Evolutionary conservation across 495 filamentous ascomycete species (phyloP).

Genomic region (Astrothelium subdiscretum): DNA sequence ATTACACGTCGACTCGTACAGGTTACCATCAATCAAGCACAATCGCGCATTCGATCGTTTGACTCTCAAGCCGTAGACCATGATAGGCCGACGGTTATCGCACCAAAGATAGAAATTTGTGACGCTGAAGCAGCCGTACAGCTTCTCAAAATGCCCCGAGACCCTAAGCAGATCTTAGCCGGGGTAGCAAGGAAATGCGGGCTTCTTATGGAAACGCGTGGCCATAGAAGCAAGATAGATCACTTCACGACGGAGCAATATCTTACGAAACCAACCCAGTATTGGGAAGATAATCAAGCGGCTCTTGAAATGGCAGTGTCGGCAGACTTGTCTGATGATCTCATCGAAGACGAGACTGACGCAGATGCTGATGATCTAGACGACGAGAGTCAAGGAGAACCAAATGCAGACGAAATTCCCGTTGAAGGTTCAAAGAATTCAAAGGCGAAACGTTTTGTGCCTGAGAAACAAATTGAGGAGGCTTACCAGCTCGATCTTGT

Average conservation of each 20-base stretch:
- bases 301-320: background rate
- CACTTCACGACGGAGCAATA: background rate
- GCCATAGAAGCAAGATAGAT: background rate
- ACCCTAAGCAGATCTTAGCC: background rate
- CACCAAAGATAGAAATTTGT: background rate
- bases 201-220: background rate
- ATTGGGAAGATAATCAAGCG: background rate
- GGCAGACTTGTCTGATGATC: background rate
- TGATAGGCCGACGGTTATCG: background rate
- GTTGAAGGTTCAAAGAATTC: background rate
- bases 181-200: background rate
- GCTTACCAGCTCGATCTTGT: background rate
- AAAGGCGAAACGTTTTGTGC: background rate
- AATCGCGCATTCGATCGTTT: slow-evolving; percentile 39
- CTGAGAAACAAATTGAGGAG: background rate
- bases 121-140: background rate
- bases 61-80: background rate
- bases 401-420: background rate
- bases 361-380: background rate
- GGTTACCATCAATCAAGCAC: slow-evolving; percentile 53
- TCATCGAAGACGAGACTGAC: background rate
- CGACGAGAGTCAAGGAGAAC: background rate
- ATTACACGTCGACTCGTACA: slow-evolving; percentile 59
- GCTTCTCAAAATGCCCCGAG: background rate
- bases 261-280: background rate